These are phyloP conservation scores for Chrysophaeum taylorii DNA, from an alignment of 352 stramenopile species.

Conservation along the genomic window DNA sequence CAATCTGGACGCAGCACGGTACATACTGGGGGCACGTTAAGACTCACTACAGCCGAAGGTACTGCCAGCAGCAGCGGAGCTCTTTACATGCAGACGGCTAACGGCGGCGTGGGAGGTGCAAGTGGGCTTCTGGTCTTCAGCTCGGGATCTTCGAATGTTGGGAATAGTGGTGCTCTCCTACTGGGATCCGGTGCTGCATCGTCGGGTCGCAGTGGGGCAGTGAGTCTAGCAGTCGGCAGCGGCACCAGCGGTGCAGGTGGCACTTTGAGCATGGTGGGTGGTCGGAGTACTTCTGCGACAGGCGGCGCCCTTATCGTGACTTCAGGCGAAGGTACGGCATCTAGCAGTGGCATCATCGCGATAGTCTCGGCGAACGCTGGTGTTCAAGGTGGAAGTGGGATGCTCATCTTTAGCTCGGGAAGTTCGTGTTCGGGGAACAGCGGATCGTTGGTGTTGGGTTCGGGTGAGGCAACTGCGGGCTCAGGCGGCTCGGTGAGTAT, in stretches of 20 bases:
- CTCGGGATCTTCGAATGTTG: background rate
- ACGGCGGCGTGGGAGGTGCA: background rate
- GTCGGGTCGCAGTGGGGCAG: constrained; percentile 15
- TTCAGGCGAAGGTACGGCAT: constrained; percentile 4
- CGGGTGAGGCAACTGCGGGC: constrained; percentile 8
- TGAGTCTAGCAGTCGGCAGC: constrained; percentile 18
- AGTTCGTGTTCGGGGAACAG: constrained; percentile 21
- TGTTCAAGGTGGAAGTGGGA: constrained; percentile 24
- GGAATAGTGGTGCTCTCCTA: constrained; percentile 18
- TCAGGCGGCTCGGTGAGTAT: constrained; percentile 25
- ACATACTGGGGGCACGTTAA: background rate
- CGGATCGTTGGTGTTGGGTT: background rate
- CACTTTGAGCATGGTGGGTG: background rate
- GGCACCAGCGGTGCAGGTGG: constrained; percentile 34
- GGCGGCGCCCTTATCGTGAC: constrained; percentile 17
- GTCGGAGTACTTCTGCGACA: background rate
- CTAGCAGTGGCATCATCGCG: constrained; percentile 9
- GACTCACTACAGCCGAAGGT: background rate
- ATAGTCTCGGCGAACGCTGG: constrained; percentile 18
- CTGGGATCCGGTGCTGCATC: constrained; percentile 18
- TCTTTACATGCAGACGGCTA: background rate
- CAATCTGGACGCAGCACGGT: constrained; percentile 7
- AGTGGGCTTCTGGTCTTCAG: background rate
- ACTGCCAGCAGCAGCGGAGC: background rate
- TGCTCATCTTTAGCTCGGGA: constrained; percentile 26